Conservation (phyloP, 352 stramenopile genomes). For the Phytophthora pseudosyringae region DNA sequence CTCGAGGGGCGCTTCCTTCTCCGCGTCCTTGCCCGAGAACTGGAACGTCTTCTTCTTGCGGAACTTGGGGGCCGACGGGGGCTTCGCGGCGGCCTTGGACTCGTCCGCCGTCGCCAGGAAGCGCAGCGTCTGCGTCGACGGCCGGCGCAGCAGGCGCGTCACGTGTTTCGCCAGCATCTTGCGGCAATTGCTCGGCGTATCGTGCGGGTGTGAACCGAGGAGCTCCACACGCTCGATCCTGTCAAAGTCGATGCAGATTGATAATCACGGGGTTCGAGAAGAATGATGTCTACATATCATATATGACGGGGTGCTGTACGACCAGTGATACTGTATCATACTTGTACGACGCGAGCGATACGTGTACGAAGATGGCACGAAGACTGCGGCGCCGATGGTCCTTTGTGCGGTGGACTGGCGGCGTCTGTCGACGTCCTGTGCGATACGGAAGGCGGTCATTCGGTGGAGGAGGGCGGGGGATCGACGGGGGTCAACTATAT, state of each 20-base stretch:
- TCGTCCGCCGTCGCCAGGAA: conserved; percentile 30
- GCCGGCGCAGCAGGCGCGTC: conserved; percentile 30
- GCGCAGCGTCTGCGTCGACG: conserved; percentile 42
- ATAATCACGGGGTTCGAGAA: neutral
- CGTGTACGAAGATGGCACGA: conserved; percentile 17
- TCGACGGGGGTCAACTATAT: conserved; percentile 30
- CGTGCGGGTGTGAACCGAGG: conserved; percentile 21
- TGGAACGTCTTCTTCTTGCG: conserved; percentile 77
- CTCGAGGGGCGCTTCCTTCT: conserved; percentile 51
- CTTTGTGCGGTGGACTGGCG: conserved; percentile 20
- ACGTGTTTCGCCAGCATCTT: conserved; percentile 42
- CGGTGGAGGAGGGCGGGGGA: conserved; percentile 21
- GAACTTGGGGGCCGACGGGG: conserved; percentile 22
- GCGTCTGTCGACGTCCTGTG: conserved; percentile 33
- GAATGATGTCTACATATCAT: neutral
- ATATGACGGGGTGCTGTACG: neutral
- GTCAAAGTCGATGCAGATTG: conserved; percentile 9
- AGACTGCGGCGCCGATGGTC: conserved; percentile 21
- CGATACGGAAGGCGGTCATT: conserved; percentile 39
- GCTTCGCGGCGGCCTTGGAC: conserved; percentile 17
- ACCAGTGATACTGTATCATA: neutral
- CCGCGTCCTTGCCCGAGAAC: conserved; percentile 59
- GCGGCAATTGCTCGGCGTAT: conserved; percentile 3
- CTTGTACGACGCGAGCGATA: neutral
- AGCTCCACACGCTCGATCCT: conserved; percentile 33